Evolutionary conservation across 805 yeast genomes (phyloP), one percentile per base, ranked within the genome.

Genomic region (Kuraishia cidri): DNA sequence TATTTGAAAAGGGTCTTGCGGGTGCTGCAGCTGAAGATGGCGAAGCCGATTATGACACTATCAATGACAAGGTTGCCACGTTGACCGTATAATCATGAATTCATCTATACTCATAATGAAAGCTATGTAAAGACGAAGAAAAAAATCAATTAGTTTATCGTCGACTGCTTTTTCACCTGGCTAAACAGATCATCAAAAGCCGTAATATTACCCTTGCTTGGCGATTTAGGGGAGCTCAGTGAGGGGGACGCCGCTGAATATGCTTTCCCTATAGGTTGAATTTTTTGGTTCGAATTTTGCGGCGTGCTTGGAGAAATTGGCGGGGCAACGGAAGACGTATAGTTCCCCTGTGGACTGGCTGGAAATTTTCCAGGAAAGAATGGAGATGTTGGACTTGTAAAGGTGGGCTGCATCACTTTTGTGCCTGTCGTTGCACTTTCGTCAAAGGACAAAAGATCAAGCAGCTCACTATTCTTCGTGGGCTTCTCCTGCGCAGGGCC

Each of bases 1-100:
- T 92, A 38, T 90, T 90, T 50, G 97, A 87, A 50, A 69, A 69
- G 47, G 97, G 97, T 29, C 69, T 92, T 44, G 94, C 82, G 26
- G 79, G 78, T 33, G 77, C 62, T 16, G 88, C 74, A 27, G 78
- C 68, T 28, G 67, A 27, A 6, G 74, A 64, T 5, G 72, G 51
- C 3, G 61, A 52, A 19, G 45, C 38, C 16, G 27, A 25, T 15
- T 15, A 17, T 8, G 27, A 25, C 15, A 10, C 15, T 25, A 45
- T 42, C 7, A 17, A 26, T 13, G 24, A 30, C n/a, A 24, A 28
- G 29, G 15, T 26, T 18, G 20, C n/a, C n/a, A n/a, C n/a, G n/a
- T n/a, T n/a, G n/a, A n/a, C n/a, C n/a, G n/a, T n/a, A n/a, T n/a
- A n/a, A n/a, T n/a, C n/a, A n/a, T n/a, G n/a, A n/a, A n/a, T n/a